Evolutionary conservation across 805 yeast species (phyloP).

Genomic region (Metschnikowia sp.): DNA sequence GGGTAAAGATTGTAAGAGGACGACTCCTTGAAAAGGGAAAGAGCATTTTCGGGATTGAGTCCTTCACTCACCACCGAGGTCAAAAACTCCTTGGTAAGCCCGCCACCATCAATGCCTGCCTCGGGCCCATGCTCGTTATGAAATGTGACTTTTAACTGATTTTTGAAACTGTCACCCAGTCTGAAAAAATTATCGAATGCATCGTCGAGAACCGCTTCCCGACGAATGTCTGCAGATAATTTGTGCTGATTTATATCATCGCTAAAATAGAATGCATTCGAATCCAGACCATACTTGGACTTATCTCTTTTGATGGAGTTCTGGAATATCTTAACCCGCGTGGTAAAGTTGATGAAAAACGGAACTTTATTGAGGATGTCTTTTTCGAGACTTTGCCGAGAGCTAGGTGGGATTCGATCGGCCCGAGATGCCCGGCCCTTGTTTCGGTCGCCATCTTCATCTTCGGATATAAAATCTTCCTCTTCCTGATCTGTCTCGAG

Average conservation of each 20-base stretch:
- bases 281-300: conserved; percentile 19
- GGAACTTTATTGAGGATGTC: conserved; percentile 65
- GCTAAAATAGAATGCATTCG: conserved; percentile 17
- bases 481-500: conserved; percentile 41
- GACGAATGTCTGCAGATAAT: conserved; percentile 53
- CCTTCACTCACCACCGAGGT: conserved; percentile 71
- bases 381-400: conserved; percentile 25
- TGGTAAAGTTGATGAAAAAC: conserved; percentile 72
- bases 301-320: conserved; percentile 56
- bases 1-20: conserved; percentile 68
- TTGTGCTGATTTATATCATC: conserved; percentile 16
- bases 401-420: neutral
- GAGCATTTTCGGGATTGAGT: conserved; percentile 40
- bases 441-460: neutral
- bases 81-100: conserved; percentile 85
- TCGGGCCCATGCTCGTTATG: conserved; percentile 71
- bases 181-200: conserved; percentile 60
- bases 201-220: conserved; percentile 72
- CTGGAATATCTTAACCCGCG: conserved; percentile 72
- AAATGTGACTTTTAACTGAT: conserved; percentile 61
- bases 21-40: conserved; percentile 40
- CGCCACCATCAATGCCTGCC: conserved; percentile 96
- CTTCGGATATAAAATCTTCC: conserved; percentile 15
- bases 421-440: no score
- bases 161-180: conserved; percentile 54